A percentile compares a stretch with the other conserved stretches of the same genome.
Conservation (phyloP, 2,329 filamentous ascomycete genomes). For the Chrysoporthe deuterocubensis region DNA sequence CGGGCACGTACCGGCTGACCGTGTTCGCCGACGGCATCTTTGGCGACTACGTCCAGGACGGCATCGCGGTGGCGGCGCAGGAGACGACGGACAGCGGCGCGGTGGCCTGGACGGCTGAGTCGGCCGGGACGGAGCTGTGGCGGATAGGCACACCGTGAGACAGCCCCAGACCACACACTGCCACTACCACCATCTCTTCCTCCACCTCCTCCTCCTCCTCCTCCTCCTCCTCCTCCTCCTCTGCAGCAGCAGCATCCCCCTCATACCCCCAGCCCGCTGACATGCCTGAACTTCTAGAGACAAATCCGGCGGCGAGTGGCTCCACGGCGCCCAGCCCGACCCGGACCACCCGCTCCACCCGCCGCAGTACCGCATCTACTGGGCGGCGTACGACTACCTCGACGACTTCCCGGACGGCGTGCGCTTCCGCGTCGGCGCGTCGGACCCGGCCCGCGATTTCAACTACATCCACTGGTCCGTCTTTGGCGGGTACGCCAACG, state of each 20-base stretch:
- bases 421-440: constrained; percentile 59
- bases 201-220: background rate
- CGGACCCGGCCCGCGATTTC: constrained; percentile 52
- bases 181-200: too few relatives aligned
- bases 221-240: background rate
- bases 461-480: constrained; percentile 71
- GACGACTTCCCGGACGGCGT: constrained; percentile 64
- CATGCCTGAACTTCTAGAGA: constrained; percentile 41
- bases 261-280: background rate
- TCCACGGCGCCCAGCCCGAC: constrained; percentile 58
- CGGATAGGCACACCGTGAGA: constrained; percentile 59
- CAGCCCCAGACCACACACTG: too few relatives aligned
- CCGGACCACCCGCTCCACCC: constrained; percentile 53
- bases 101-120: constrained; percentile 51
- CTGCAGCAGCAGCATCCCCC: too few relatives aligned
- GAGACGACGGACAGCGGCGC: constrained; percentile 37
- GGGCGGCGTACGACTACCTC: constrained; percentile 62
- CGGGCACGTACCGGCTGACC: constrained; percentile 64
- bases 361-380: constrained; percentile 65
- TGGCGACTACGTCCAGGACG: constrained; percentile 61
- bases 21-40: constrained; percentile 67
- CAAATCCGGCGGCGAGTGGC: constrained; percentile 63
- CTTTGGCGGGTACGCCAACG: constrained; percentile 60
- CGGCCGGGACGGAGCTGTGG: constrained; percentile 62
- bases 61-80: constrained; percentile 47